A percentile compares a stretch with the other conserved stretches of the same genome.
phyloP scores from a whole-genome alignment of 2,329 filamentous ascomycete genomes.

The Trichoderma brevicompactum region DNA sequence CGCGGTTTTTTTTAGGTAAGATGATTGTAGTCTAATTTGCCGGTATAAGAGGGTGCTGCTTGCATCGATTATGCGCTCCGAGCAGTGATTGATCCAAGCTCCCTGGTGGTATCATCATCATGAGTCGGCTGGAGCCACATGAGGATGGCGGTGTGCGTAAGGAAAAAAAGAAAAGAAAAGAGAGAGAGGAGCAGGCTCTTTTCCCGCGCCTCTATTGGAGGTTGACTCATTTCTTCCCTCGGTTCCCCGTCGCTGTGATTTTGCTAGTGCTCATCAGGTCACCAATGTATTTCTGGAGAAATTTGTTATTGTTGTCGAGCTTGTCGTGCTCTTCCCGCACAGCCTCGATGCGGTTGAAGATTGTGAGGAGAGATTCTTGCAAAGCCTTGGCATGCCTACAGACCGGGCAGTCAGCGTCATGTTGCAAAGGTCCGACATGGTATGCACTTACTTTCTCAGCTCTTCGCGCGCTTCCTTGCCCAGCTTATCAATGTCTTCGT shows the following conservation, averaged over 20 bases:
- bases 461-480: constrained; percentile 78
- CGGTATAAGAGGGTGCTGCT: background rate
- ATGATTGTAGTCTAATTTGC: constrained; percentile 8
- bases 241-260: constrained; percentile 63
- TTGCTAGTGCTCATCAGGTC: constrained; percentile 89
- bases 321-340: constrained; percentile 96
- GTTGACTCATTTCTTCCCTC: constrained; percentile 57
- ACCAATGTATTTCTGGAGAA: constrained; percentile 96
- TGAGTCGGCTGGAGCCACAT: background rate
- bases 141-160: background rate
- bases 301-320: constrained; percentile 94
- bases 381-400: constrained; percentile 82
- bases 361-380: constrained; percentile 85
- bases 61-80: background rate
- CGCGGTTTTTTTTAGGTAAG: constrained; percentile 4
- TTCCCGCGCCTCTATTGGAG: background rate
- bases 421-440: background rate
- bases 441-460: constrained; percentile 54
- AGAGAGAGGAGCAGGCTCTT: background rate
- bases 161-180: background rate
- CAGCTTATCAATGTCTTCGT: constrained; percentile 86
- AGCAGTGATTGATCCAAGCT: background rate
- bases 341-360: constrained; percentile 92
- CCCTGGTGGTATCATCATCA: background rate
- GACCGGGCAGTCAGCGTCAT: constrained; percentile 14